phyloP scores from a whole-genome alignment of 2,329 filamentous ascomycete species.

The Coniosporium tulheliwenetii region DNA sequence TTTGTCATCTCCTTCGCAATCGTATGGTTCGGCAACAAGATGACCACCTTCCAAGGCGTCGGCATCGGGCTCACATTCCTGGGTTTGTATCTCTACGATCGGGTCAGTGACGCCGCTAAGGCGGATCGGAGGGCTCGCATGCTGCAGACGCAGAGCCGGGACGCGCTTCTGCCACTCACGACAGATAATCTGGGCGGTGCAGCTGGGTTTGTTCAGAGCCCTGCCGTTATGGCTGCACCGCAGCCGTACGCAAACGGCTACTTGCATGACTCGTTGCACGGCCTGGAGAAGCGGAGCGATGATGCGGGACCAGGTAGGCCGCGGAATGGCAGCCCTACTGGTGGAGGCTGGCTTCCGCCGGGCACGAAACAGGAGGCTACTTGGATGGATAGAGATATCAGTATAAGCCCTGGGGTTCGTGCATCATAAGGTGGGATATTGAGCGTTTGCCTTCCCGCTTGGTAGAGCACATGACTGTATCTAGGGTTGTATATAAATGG shows the following conservation, averaged over 20 bases:
- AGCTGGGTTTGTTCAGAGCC: constrained; percentile 16
- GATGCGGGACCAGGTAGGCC: too few relatives aligned
- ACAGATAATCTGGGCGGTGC: constrained; percentile 17
- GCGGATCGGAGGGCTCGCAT: constrained; percentile 62
- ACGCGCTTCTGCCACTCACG: constrained; percentile 52
- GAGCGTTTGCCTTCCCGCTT: too few relatives aligned
- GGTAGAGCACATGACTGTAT: too few relatives aligned
- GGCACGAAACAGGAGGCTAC: constrained; percentile 79
- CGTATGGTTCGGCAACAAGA: constrained; percentile 87
- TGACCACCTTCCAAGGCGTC: constrained; percentile 64
- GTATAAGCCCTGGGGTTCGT: too few relatives aligned
- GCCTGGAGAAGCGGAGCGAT: constrained; percentile 2
- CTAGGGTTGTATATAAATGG: too few relatives aligned
- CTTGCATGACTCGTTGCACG: constrained; percentile 1
- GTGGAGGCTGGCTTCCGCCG: constrained; percentile 49
- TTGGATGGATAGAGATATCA: constrained; percentile 42
- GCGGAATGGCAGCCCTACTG: constrained; percentile 1
- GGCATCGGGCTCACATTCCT: constrained; percentile 83
- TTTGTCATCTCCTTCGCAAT: constrained; percentile 94
- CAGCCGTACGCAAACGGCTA: constrained; percentile 11
- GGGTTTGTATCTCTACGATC: constrained; percentile 89
- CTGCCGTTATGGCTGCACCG: constrained; percentile 4
- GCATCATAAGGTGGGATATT: too few relatives aligned
- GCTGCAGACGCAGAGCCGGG: constrained; percentile 45
- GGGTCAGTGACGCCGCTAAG: constrained; percentile 75